A percentile compares a stretch with the other conserved stretches of the same genome.
These are phyloP conservation scores for Linum lewisii DNA, from an alignment of 345 rosid species.

Conservation along the genomic window DNA sequence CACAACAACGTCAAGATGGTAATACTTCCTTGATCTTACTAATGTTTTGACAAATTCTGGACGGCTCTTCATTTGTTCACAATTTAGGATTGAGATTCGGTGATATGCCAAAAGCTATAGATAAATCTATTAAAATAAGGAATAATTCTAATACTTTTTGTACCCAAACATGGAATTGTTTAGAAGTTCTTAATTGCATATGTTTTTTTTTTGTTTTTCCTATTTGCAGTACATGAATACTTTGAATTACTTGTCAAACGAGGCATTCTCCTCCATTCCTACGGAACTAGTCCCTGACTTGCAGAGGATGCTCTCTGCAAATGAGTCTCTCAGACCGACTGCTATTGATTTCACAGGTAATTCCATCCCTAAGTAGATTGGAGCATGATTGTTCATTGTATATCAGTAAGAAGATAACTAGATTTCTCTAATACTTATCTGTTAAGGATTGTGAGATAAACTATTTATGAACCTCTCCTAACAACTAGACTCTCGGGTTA, in stretches of 20 bases:
- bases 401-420: neutral
- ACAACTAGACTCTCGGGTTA: too few species aligned
- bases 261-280: conserved; percentile 77
- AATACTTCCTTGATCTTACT: conserved; percentile 13
- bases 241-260: conserved; percentile 78
- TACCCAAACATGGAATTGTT: neutral
- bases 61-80: neutral
- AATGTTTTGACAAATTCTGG: neutral
- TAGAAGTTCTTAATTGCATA: neutral
- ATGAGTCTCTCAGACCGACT: conserved; percentile 78
- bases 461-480: too few species aligned
- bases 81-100: too few species aligned
- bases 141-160: too few species aligned
- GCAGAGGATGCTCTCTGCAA: conserved; percentile 82
- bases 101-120: too few species aligned
- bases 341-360: conserved; percentile 90
- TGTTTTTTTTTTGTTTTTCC: conserved; percentile 7
- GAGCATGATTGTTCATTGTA: neutral
- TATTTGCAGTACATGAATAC: conserved; percentile 79
- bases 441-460: too few species aligned
- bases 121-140: too few species aligned
- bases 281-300: conserved; percentile 75
- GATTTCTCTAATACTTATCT: neutral
- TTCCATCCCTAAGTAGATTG: neutral
- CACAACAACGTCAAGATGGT: conserved; percentile 98